Conservation (phyloP, 306 rosid species). For the Elaeagnus macrophylla region DNA sequence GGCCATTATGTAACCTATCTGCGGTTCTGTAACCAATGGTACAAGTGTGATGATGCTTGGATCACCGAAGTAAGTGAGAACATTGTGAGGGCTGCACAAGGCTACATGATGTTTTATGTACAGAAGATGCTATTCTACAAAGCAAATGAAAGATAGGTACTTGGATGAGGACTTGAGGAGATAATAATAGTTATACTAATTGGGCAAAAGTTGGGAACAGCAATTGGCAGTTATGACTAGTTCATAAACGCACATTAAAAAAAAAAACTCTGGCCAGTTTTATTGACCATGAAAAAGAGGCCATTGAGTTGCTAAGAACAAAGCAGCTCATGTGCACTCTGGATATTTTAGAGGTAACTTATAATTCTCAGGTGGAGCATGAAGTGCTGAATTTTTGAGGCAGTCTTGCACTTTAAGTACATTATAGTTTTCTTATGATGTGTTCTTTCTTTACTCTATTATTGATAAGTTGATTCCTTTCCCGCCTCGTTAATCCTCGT, state of each 20-base stretch:
- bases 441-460: no score
- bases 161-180: conserved; percentile 29
- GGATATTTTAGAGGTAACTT: conserved; percentile 10
- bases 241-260: conserved; percentile 13
- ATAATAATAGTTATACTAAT: background rate
- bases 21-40: conserved; percentile 76
- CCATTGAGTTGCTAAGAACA: conserved; percentile 11
- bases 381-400: conserved; percentile 54
- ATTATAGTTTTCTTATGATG: conserved; percentile 9
- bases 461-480: no score
- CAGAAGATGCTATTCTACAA: conserved; percentile 86
- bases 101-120: conserved; percentile 93
- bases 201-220: background rate
- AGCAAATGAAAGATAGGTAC: conserved; percentile 56
- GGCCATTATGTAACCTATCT: conserved; percentile 87
- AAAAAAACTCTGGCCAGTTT: conserved; percentile 27
- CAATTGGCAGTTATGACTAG: conserved; percentile 24
- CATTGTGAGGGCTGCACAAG: conserved; percentile 85
- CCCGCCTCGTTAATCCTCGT: no score
- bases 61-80: conserved; percentile 74
- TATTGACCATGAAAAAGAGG: conserved; percentile 19
- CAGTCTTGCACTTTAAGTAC: conserved; percentile 37
- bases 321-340: conserved; percentile 22
- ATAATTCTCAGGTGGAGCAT: conserved; percentile 40
- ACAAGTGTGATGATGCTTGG: conserved; percentile 94